phyloP scores from a whole-genome alignment of 78 protist genomes.

The Dictyostelium capitatum region DNA sequence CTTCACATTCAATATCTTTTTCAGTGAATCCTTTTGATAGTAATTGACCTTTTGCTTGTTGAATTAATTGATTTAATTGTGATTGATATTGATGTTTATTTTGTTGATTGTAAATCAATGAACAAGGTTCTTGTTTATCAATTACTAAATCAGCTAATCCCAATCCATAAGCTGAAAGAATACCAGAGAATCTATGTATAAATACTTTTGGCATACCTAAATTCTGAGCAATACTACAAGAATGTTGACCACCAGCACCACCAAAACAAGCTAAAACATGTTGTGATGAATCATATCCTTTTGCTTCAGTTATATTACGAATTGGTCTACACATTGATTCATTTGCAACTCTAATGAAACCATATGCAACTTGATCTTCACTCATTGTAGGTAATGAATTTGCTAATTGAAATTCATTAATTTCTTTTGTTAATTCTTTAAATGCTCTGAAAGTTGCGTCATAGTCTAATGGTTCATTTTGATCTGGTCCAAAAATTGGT shows the following conservation, averaged over 20 bases:
- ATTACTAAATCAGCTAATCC: conserved; percentile 90
- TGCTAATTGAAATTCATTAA: conserved; percentile 27
- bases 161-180: conserved; percentile 94
- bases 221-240: conserved; percentile 94
- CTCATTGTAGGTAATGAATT: conserved; percentile 56
- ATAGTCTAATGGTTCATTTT: conserved; percentile 91
- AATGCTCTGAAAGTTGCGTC: conserved; percentile 71
- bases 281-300: conserved; percentile 84
- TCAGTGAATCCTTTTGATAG: conserved; percentile 6
- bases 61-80: conserved; percentile 30
- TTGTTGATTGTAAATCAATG: conserved; percentile 25
- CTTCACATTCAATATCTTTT: not conserved
- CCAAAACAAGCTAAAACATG: conserved; percentile 96
- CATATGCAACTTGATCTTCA: conserved; percentile 90
- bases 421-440: conserved; percentile 59
- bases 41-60: conserved; percentile 20
- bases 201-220: conserved; percentile 91
- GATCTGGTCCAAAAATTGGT: conserved; percentile 92
- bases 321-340: conserved; percentile 97
- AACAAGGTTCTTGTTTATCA: conserved; percentile 84
- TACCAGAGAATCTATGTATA: conserved; percentile 90
- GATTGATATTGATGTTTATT: not conserved
- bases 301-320: conserved; percentile 91
- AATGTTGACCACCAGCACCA: conserved; percentile 98
- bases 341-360: conserved; percentile 95